Conservation (phyloP, 805 yeast genomes). For the Kodamaea leandrae region DNA sequence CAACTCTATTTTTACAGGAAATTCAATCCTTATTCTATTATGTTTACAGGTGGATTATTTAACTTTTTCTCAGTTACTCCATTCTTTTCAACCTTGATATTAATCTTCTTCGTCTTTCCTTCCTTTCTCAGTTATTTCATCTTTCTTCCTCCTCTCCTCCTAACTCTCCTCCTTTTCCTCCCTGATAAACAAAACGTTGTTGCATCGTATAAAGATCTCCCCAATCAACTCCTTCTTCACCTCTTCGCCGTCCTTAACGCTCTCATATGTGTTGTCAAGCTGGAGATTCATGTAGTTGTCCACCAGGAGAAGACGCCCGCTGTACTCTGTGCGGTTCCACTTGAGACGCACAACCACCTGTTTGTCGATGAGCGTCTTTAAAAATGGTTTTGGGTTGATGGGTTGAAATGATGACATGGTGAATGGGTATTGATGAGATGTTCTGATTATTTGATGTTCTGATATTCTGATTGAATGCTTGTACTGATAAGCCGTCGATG, state of each 20-base stretch:
- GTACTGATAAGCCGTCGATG: too few species aligned
- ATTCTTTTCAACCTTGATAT: background rate
- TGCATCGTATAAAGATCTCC: conserved; percentile 28
- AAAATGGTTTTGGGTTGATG: conserved; percentile 86
- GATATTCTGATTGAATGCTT: background rate
- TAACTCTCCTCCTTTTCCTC: conserved; percentile 9
- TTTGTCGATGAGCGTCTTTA: conserved; percentile 70
- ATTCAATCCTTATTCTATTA: too few species aligned
- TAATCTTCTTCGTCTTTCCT: too few species aligned
- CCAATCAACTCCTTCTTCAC: conserved; percentile 22
- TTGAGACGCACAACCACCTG: conserved; percentile 76
- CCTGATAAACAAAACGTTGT: conserved; percentile 26
- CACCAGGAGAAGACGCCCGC: conserved; percentile 71
- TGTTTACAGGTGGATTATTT: too few species aligned
- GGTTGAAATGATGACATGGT: conserved; percentile 35
- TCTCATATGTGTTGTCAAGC: conserved; percentile 53
- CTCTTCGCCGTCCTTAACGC: conserved; percentile 44
- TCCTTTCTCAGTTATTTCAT: background rate
- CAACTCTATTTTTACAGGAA: too few species aligned
- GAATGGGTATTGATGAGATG: background rate
- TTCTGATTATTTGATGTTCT: background rate
- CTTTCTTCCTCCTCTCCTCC: background rate
- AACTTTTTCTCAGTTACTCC: too few species aligned
- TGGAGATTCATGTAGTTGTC: conserved; percentile 93
- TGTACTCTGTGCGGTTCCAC: conserved; percentile 87